Evolutionary conservation across 1,284 basidiomycete genomes (phyloP), one percentile per base, ranked within the genome.

Genomic region (Agaricales sp.): DNA sequence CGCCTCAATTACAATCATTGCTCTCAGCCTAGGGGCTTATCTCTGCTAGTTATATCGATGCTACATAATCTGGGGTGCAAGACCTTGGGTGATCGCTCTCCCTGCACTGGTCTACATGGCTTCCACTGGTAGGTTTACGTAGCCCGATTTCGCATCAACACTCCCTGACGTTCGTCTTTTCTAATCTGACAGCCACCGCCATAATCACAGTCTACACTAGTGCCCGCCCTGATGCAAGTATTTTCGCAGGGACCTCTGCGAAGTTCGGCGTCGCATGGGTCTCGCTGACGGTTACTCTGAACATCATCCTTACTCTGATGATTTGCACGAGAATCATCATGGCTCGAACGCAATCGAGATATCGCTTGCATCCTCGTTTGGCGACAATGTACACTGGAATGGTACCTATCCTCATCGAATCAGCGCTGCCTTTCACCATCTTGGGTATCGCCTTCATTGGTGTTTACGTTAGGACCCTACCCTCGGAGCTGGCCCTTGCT

Each of bases 31-130:
- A 35, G 30, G n/a, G 8, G n/a, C 8, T 41, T 20, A 41, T 30
- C 21, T 26, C 20, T 23, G 35, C 2, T 48, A 64, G 63, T 46
- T 64, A 3, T 63, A 63, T 39, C 57, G 63, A 1, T 59, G 59
- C 46, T 62, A 58, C 41, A 57, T 64, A 19, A 59, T 64, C 14
- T 64, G 61, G 59, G 53, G 57, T 19, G 54, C 54, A 2, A 51
- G 53, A 2, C 52, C 50, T 48, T 51, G 45, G 41, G 49, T 61
- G 2, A 45, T 62, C 2, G 43, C 51, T 1, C 47, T 62, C 38
- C 62, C 62, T 1, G 22, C 53, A 12, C 26, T 63, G 2, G 41
- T 64, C 3, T 64, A 57, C 49, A 46, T 63, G 2, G 58, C 54
- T 3, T 56, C 58, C 8, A 53, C 60, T 44, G 57, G 63, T 63